A percentile compares a stretch with the other conserved stretches of the same genome.
Conservation (phyloP, 345 rosid genomes). For the Euphorbia lathyris region DNA sequence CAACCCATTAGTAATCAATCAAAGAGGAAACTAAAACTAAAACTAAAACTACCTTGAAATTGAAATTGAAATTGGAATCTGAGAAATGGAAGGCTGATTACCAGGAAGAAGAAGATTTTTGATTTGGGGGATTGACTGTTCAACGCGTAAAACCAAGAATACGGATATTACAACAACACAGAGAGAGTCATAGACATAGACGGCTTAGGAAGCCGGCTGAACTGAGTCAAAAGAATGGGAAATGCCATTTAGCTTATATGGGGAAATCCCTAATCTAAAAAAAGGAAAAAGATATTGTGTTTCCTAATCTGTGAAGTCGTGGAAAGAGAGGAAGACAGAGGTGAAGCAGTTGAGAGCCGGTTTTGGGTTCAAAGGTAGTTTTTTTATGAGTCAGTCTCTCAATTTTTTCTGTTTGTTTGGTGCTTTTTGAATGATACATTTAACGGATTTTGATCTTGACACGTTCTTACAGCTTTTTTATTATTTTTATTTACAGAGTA, state of each 20-base stretch:
- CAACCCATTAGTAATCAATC: neutral
- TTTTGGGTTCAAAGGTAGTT: neutral
- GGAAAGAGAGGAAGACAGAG: neutral
- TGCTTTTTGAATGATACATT: neutral
- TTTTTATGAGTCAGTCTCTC: neutral
- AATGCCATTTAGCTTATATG: too few relatives aligned
- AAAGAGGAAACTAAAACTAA: too few relatives aligned
- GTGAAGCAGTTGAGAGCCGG: conserved; percentile 7
- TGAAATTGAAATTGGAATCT: neutral
- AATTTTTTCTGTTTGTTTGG: neutral
- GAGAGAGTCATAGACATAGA: neutral
- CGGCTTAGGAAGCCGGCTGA: conserved; percentile 28
- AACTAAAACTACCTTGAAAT: neutral
- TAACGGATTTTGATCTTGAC: conserved; percentile 17
- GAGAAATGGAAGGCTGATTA: conserved; percentile 5
- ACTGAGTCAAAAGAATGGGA: conserved; percentile 18
- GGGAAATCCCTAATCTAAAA: neutral
- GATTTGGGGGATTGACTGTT: conserved; percentile 21
- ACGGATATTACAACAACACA: neutral
- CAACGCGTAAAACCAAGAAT: conserved; percentile 35
- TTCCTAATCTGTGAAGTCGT: neutral
- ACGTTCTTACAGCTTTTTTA: neutral
- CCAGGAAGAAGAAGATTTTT: conserved; percentile 9
- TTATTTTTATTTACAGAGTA: neutral
- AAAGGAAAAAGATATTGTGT: neutral